Evolutionary conservation across 768 basidiomycete genomes (phyloP), one percentile per base, ranked within the genome.

Genomic region (Amanita rimosa): DNA sequence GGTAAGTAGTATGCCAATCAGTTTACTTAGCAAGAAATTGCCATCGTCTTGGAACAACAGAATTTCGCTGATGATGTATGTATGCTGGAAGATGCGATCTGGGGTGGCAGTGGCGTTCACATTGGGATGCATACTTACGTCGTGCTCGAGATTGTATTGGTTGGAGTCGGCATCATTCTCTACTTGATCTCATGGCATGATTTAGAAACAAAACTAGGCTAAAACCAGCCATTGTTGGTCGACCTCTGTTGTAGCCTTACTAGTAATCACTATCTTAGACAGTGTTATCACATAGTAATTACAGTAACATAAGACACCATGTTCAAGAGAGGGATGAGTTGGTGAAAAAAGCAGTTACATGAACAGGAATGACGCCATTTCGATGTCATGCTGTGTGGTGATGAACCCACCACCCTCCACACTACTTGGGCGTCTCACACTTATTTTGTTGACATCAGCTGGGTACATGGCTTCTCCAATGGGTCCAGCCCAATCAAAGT

Each of bases 1-100:
- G 9, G 74, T 79, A n/a, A 81, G 74, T 53, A 84, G 81, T 2
- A 76, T 79, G 49, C 84, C 83, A 27, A 64, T 84, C 52, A 79
- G 78, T 50, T 59, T 83, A 48, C 62, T 85, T 22, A 79, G 77
- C 52, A 85, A 86, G 61, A 82, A 82, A 60, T 68, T 85, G 26
- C 82, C 83, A 1, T 67, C 70, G 5, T 62, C 64, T 50, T 84
- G 78, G 78, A 84, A 82, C 55, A 67, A 69, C 22, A 66, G 69
- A 22, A 69, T 69, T n/a, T 75, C 72, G 29, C 60, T 82, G 60
- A 71, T 67, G 6, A 79, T 85, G 79, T 62, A 85, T 80, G 55
- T 85, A 77, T 56, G 61, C 66, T 0, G 82, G 83, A n/a, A 69
- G 82, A 4, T 0, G 79, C 81, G 4, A 67, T 85, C 27, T 80